Evolutionary conservation across 768 basidiomycete genomes (phyloP).

Genomic region (Cytidiella melzeri): DNA sequence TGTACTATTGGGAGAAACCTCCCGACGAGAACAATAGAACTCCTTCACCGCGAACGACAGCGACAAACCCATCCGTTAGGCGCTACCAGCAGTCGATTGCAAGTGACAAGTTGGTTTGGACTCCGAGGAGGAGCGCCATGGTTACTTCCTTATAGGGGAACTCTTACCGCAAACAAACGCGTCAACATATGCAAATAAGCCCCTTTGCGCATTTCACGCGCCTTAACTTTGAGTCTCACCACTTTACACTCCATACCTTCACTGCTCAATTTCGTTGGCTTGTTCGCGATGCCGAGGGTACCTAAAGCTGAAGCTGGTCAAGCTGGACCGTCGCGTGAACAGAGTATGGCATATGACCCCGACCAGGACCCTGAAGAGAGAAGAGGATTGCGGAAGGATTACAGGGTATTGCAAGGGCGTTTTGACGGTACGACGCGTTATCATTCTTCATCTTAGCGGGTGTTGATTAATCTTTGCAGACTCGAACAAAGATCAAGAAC

Average conservation of each 20-base stretch:
- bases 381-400: slow-evolving; percentile 65
- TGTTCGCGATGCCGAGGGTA: background rate
- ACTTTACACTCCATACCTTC: background rate
- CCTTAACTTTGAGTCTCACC: no score
- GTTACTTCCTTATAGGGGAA: no score
- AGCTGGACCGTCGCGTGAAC: slow-evolving; percentile 8
- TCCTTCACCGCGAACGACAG: no score
- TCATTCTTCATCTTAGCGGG: background rate
- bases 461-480: background rate
- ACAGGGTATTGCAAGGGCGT: slow-evolving; percentile 57
- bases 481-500: slow-evolving; percentile 19
- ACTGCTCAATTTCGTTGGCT: background rate
- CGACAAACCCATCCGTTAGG: no score
- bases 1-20: no score
- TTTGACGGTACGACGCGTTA: slow-evolving; percentile 48
- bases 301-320: slow-evolving; percentile 8
- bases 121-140: no score
- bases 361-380: slow-evolving; percentile 82
- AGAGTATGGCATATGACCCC: slow-evolving; percentile 61
- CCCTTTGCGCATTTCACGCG: no score
- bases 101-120: no score
- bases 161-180: no score
- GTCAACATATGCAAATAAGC: no score
- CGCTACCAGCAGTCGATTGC: no score
- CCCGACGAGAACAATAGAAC: no score